Percentiles rank a stretch among this genome's conserved stretches.
phyloP scores from a whole-genome alignment of 352 stramenopile species.

The Hyaloperonospora arabidopsidis region DNA sequence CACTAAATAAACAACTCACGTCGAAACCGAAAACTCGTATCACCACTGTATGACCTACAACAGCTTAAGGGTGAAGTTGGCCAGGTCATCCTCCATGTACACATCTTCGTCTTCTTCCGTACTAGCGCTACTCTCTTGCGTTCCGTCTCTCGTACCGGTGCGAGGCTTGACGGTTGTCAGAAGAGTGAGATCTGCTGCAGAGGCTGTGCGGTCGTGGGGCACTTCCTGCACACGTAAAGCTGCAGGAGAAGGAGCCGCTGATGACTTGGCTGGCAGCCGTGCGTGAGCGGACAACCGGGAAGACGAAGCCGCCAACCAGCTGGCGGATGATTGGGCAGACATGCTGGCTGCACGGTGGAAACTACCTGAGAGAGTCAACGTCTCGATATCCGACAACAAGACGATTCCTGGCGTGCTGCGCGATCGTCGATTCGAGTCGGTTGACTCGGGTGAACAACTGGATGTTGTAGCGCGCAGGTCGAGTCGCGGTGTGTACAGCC shows the following conservation, averaged over 20 bases:
- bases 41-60: conserved; percentile 1
- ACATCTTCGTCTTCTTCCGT: conserved; percentile 38
- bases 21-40: too few relatives aligned
- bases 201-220: conserved; percentile 43
- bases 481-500: conserved; percentile 9
- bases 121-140: conserved; percentile 27
- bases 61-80: conserved; percentile 69
- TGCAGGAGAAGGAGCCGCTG: conserved; percentile 11
- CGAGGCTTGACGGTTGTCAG: conserved; percentile 14
- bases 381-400: conserved; percentile 58
- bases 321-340: conserved; percentile 19
- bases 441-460: conserved; percentile 44
- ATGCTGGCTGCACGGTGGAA: conserved; percentile 31
- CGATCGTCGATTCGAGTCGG: conserved; percentile 29
- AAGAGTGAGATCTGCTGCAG: conserved; percentile 52
- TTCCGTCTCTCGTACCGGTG: conserved; percentile 10
- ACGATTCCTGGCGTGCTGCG: conserved; percentile 43
- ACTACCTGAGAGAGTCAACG: conserved; percentile 50
- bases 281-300: conserved; percentile 11
- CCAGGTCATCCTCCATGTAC: conserved; percentile 57
- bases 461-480: conserved; percentile 19
- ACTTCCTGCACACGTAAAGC: conserved; percentile 17
- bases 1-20: too few relatives aligned
- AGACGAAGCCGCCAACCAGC: conserved; percentile 10
- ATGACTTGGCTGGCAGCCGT: conserved; percentile 15